Percentiles rank a stretch among this genome's conserved stretches.
These are phyloP conservation scores for Phaffomyces thermotolerans DNA, from an alignment of 805 yeast species.

Conservation along the genomic window DNA sequence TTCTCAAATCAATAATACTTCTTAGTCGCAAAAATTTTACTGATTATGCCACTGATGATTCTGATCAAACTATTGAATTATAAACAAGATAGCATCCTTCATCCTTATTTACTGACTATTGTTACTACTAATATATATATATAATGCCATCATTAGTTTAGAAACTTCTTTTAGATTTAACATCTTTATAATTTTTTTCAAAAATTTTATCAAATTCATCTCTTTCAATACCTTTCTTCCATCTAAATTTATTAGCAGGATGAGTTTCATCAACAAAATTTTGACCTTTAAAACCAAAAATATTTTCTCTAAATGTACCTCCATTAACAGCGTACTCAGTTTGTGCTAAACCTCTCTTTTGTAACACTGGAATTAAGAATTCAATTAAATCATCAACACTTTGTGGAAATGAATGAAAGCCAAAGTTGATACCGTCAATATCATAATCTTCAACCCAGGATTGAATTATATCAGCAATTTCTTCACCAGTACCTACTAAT, in stretches of 20 bases:
- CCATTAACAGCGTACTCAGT: constrained; percentile 29
- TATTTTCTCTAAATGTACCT: constrained; percentile 30
- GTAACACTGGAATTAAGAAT: constrained; percentile 29
- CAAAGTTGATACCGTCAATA: constrained; percentile 37
- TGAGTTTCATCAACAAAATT: constrained; percentile 13
- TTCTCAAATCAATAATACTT: no score
- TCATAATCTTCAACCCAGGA: constrained; percentile 33
- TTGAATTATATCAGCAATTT: constrained; percentile 34
- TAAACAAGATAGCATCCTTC: no score
- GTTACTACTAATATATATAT: no score
- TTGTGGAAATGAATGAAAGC: constrained; percentile 29
- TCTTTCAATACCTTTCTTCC: constrained; percentile 19
- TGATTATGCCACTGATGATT: no score
- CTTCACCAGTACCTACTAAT: constrained; percentile 28
- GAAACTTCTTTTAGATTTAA: neutral
- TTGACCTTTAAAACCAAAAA: constrained; percentile 19
- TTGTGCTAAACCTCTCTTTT: constrained; percentile 27
- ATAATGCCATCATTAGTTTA: no score
- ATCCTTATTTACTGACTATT: no score
- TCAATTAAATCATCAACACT: constrained; percentile 33
- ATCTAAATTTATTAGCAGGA: constrained; percentile 12
- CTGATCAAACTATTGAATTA: no score
- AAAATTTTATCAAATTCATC: constrained; percentile 22
- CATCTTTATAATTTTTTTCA: neutral
- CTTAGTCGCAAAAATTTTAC: no score